These are phyloP conservation scores for Quercus variabilis DNA, from an alignment of 306 rosid species.

Conservation along the genomic window DNA sequence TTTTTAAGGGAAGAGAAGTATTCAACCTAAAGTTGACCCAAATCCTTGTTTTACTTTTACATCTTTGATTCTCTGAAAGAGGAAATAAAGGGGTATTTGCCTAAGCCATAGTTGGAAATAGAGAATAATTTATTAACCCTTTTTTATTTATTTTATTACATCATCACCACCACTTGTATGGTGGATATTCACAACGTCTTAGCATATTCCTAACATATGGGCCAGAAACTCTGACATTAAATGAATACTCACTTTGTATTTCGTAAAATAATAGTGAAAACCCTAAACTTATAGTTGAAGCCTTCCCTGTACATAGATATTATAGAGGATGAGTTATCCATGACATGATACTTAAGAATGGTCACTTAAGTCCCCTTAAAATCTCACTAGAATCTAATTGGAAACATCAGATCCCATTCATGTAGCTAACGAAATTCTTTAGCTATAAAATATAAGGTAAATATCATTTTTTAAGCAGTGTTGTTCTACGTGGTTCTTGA, in stretches of 20 bases:
- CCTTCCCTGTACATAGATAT: not conserved
- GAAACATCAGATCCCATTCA: slow-evolving; percentile 17
- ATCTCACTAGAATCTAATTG: not conserved
- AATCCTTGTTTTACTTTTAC: too few relatives aligned
- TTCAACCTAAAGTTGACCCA: too few relatives aligned
- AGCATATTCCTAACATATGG: not conserved
- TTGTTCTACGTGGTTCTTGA: not conserved
- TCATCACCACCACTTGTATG: too few relatives aligned
- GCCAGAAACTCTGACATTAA: too few relatives aligned
- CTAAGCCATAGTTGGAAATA: too few relatives aligned
- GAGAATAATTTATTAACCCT: too few relatives aligned
- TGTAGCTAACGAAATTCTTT: slow-evolving; percentile 5
- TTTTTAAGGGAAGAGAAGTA: too few relatives aligned
- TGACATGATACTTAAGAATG: not conserved
- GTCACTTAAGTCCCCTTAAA: not conserved
- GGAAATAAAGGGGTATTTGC: too few relatives aligned
- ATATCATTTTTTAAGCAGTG: not conserved
- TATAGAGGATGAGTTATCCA: not conserved
- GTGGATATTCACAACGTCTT: too few relatives aligned
- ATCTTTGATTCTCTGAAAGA: too few relatives aligned
- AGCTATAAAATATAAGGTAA: not conserved
- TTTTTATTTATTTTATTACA: too few relatives aligned
- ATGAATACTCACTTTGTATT: not conserved
- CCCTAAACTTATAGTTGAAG: not conserved
- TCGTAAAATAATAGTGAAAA: not conserved